phyloP scores from a whole-genome alignment of 2,329 filamentous ascomycete species.

The Hypoxylon sp. region DNA sequence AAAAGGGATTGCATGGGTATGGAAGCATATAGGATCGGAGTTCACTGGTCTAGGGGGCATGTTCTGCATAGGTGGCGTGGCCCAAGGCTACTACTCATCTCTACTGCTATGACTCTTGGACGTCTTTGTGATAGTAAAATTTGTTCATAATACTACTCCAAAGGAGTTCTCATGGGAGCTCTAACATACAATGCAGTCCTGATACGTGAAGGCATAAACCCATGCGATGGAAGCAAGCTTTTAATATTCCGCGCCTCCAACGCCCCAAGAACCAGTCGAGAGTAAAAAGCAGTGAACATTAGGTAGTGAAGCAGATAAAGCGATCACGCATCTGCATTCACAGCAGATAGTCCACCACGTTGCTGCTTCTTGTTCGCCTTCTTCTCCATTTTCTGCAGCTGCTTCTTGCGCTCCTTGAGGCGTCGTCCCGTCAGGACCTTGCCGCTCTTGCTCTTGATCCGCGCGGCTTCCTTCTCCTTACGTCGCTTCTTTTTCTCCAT shows the following conservation, averaged over 20 bases:
- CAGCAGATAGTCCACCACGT: constrained; percentile 20
- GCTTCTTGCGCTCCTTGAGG: constrained; percentile 43
- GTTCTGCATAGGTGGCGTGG: constrained; percentile 7
- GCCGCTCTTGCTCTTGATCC: constrained; percentile 40
- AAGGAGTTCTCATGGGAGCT: constrained; percentile 8
- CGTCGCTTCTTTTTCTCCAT: constrained; percentile 46
- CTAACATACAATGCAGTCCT: constrained; percentile 2
- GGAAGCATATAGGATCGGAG: constrained; percentile 28
- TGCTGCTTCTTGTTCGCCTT: constrained; percentile 31
- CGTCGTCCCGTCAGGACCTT: constrained; percentile 43
- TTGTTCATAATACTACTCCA: not conserved
- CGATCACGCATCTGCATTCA: constrained; percentile 2
- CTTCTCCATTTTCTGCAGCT: constrained; percentile 37
- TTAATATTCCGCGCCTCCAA: constrained; percentile 20
- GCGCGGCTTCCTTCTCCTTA: constrained; percentile 43
- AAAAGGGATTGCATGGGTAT: constrained; percentile 33
- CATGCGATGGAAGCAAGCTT: constrained; percentile 10
- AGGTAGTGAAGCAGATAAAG: not conserved
- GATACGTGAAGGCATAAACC: not conserved
- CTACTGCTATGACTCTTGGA: constrained; percentile 6
- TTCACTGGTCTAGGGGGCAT: constrained; percentile 20
- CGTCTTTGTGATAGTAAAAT: not conserved
- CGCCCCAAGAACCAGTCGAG: constrained; percentile 1
- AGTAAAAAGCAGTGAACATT: constrained; percentile 10
- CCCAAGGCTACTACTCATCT: constrained; percentile 31